Base-by-base conservation (phyloP, 768 basidiomycete genomes). In the Mycena amicta region DNA sequence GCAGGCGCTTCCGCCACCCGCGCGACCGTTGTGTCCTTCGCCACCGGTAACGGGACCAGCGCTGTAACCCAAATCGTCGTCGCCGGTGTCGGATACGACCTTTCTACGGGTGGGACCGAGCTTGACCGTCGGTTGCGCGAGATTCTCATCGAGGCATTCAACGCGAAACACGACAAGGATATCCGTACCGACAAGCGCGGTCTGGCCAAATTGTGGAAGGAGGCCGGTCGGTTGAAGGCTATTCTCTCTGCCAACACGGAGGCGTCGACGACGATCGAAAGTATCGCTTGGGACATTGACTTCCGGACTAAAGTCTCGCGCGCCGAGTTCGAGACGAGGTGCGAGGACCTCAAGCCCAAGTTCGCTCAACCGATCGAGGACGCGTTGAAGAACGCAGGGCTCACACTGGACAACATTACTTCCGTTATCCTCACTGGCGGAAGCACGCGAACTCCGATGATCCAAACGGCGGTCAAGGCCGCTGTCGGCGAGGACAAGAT, bases 371-470 rank as follows among this genome's bases (percentile, higher is more conserved):
- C 95, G 0, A 87, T 97, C 47, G 70, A 79, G 20, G 88, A 92
- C 66, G 93, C 92, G 0, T 70, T 96, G 46, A 71, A 74, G 3
- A 80, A 76, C 55, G 87, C 93, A 47, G 86, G 84, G 5, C 67
- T 97, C 55, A 81, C 80, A 12, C 67, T 92, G 91, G 79, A 83
- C 50, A 83, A 95, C 64, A 79, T 97, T 62, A 83, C 88, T 4
- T 95, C 94, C 0, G 88, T 98, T 47, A 93, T 98, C 66, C 79
- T 98, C n/a, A 88, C 90, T 28, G 97, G 97, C 30, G 97, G 97
- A 52, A 84, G 81, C 57, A 90, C 95, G 16, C 82, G 97, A 52
- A 90, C 89, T 4, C 97, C 97, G 0, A 90, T 98, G 86, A 84
- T 99, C 30, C 94, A 95, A 69, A 73, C 86, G 18, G 92, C 92